phyloP scores from a whole-genome alignment of 148 eudicot genomes.

The Heliosperma pusillum region DNA sequence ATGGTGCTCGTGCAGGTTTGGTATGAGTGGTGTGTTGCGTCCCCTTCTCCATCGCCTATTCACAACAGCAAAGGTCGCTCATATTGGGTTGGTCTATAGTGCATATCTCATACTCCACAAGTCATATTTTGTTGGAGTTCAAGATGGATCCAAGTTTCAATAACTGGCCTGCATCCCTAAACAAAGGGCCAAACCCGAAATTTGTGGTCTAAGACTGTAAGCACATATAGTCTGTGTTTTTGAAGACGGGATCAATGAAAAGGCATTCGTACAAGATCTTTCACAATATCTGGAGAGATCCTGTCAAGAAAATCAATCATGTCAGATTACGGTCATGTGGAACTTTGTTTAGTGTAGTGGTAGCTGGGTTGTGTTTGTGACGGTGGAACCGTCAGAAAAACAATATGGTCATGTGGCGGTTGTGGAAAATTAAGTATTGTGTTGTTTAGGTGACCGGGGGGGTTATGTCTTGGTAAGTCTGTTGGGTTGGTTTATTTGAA shows the following conservation, averaged over 20 bases:
- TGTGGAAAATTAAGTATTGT: neutral
- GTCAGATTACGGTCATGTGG: neutral
- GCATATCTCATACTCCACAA: neutral
- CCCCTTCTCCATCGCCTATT: conserved; percentile 62
- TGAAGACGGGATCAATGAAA: neutral
- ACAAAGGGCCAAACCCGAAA: neutral
- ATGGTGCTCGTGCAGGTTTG: conserved; percentile 56
- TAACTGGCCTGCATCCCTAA: neutral
- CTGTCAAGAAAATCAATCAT: neutral
- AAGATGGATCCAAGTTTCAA: neutral
- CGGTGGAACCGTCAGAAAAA: too few relatives aligned
- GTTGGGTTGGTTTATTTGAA: too few relatives aligned
- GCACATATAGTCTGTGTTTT: too few relatives aligned
- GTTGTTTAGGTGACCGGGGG: neutral
- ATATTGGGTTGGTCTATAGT: conserved; percentile 90
- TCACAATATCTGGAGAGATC: neutral
- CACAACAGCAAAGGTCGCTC: conserved; percentile 92
- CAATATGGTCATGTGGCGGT: neutral
- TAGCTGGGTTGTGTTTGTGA: neutral
- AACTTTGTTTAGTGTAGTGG: too few relatives aligned
- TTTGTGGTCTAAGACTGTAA: neutral
- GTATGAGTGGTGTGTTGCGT: conserved; percentile 88
- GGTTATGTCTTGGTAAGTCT: too few relatives aligned
- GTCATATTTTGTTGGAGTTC: neutral
- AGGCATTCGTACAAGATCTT: neutral